A percentile compares a stretch with the other conserved stretches of the same genome.
phyloP scores from a whole-genome alignment of 1,284 basidiomycete species.

The Xanthoconium separans region DNA sequence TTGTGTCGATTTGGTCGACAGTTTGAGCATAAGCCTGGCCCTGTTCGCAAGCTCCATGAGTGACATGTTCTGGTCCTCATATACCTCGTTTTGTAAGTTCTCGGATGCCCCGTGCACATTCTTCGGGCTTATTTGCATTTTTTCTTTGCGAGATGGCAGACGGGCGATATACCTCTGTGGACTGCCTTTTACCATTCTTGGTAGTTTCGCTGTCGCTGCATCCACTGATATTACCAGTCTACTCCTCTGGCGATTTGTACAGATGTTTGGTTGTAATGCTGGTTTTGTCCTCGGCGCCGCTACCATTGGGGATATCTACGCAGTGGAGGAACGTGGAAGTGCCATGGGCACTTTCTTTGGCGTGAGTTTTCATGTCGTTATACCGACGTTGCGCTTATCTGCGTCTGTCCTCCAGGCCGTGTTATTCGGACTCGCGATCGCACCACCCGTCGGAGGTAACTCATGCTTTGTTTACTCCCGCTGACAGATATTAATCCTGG shows the following conservation, averaged over 20 bases:
- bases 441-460: constrained; percentile 45
- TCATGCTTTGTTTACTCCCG: background rate
- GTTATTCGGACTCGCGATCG: constrained; percentile 45
- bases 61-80: constrained; percentile 27
- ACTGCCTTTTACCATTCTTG: constrained; percentile 46
- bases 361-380: constrained; percentile 26
- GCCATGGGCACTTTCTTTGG: constrained; percentile 49
- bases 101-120: background rate
- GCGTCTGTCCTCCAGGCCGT: constrained; percentile 32
- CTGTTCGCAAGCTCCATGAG: constrained; percentile 25
- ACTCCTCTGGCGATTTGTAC: constrained; percentile 47
- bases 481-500: background rate
- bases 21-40: constrained; percentile 30
- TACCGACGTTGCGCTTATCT: background rate
- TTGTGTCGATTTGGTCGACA: background rate
- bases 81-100: constrained; percentile 30
- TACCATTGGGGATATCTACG: constrained; percentile 49
- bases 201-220: constrained; percentile 42
- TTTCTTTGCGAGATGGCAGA: constrained; percentile 38
- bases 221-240: constrained; percentile 36
- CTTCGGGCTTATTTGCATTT: background rate
- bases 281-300: constrained; percentile 47
- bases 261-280: constrained; percentile 42
- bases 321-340: constrained; percentile 43
- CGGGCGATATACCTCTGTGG: constrained; percentile 42